Percentiles rank a stretch among this genome's conserved stretches.
phyloP scores from a whole-genome alignment of 768 basidiomycete species.

The Tephrocybe sp. region DNA sequence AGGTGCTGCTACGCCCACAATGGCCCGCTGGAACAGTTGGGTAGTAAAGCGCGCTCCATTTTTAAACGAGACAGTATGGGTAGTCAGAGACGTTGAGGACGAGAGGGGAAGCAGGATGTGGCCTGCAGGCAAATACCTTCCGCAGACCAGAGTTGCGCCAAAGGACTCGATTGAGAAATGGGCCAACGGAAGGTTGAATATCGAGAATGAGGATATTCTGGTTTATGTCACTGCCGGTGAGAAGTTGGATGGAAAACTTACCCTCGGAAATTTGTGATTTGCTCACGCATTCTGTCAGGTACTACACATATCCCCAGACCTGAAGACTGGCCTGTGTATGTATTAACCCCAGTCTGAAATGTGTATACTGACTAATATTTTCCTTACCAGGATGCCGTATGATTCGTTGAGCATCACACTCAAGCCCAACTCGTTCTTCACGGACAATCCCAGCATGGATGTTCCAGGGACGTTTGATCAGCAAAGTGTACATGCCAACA shows the following conservation, averaged over 20 bases:
- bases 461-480: slow-evolving; percentile 73
- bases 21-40: slow-evolving; percentile 66
- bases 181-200: slow-evolving; percentile 58
- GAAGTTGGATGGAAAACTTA: slow-evolving; percentile 9
- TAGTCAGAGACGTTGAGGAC: slow-evolving; percentile 69
- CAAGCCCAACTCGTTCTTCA: slow-evolving; percentile 86
- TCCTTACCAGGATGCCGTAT: slow-evolving; percentile 68
- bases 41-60: slow-evolving; percentile 69
- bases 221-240: slow-evolving; percentile 74
- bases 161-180: slow-evolving; percentile 72
- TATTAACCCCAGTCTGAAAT: not conserved
- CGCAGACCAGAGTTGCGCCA: slow-evolving; percentile 71
- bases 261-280: no score
- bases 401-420: slow-evolving; percentile 70
- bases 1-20: slow-evolving; percentile 59
- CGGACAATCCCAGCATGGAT: slow-evolving; percentile 84
- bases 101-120: slow-evolving; percentile 61
- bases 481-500: slow-evolving; percentile 62
- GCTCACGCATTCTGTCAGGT: slow-evolving; percentile 35
- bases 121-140: slow-evolving; percentile 82
- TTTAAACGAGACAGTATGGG: slow-evolving; percentile 73
- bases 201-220: slow-evolving; percentile 76
- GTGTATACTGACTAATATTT: slow-evolving; percentile 1
- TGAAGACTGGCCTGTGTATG: slow-evolving; percentile 85
- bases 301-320: slow-evolving; percentile 82